A percentile compares a stretch with the other conserved stretches of the same genome.
Evolutionary conservation across 2,329 filamentous ascomycete genomes (phyloP).

Genomic region (Scedosporium dehoogii): DNA sequence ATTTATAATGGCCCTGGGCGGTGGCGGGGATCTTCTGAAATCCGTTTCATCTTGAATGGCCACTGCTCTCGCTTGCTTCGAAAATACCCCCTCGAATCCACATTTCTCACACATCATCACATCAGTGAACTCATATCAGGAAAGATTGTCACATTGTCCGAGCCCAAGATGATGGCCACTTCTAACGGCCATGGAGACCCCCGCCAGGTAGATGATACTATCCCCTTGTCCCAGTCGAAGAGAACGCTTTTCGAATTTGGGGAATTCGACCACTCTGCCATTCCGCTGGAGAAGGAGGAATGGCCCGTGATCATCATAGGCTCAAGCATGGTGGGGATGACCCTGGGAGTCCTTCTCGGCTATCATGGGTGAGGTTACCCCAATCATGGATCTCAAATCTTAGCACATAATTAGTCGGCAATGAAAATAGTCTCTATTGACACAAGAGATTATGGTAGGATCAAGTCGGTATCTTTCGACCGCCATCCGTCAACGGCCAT

Average conservation of each 20-base stretch:
- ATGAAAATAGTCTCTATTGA: too few relatives aligned
- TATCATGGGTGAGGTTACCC: background rate
- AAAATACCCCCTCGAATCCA: too few relatives aligned
- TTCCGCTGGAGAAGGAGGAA: background rate
- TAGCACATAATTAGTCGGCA: too few relatives aligned
- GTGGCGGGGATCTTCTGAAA: too few relatives aligned
- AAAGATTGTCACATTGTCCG: too few relatives aligned
- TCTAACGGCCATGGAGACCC: background rate
- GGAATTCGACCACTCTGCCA: background rate
- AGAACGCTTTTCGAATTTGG: background rate
- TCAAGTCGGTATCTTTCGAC: background rate
- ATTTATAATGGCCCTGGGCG: too few relatives aligned
- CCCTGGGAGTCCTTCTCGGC: background rate
- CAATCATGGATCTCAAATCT: too few relatives aligned
- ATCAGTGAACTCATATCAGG: too few relatives aligned
- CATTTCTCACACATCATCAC: too few relatives aligned
- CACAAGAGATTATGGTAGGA: background rate
- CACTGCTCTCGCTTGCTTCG: too few relatives aligned
- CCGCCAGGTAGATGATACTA: background rate
- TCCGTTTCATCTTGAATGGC: too few relatives aligned
- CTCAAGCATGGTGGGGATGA: background rate
- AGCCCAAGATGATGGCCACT: too few relatives aligned
- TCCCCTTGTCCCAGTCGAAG: background rate
- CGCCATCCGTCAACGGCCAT: background rate
- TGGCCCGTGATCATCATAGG: background rate